Percentiles rank a stretch among this genome's conserved stretches.
Conservation (phyloP, 2,329 filamentous ascomycete species). For the Elsinoe ampelina region DNA sequence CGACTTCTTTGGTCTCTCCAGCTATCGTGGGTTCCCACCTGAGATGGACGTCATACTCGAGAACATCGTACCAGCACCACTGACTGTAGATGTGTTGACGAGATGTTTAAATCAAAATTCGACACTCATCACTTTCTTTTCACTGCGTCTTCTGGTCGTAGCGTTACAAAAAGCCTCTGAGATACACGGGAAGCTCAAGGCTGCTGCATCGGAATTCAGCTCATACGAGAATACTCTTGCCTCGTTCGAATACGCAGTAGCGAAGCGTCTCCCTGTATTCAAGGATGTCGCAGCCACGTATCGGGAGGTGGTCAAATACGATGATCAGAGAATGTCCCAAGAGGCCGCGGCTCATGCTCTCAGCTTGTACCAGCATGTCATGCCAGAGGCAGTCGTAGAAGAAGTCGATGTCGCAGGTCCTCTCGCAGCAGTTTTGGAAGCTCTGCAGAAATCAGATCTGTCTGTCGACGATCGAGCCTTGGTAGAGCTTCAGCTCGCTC, state of each 20-base stretch:
- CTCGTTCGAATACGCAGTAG: slow-evolving; percentile 48
- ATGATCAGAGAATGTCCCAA: slow-evolving; percentile 56
- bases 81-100: slow-evolving; percentile 69
- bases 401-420: slow-evolving; percentile 80
- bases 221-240: slow-evolving; percentile 63
- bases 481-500: slow-evolving; percentile 65
- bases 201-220: slow-evolving; percentile 35
- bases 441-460: slow-evolving; percentile 40
- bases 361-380: slow-evolving; percentile 72
- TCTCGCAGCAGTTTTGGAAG: slow-evolving; percentile 57
- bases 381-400: slow-evolving; percentile 68
- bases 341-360: slow-evolving; percentile 72
- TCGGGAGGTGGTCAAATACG: slow-evolving; percentile 56
- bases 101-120: slow-evolving; percentile 71
- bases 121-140: slow-evolving; percentile 75
- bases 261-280: slow-evolving; percentile 66
- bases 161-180: slow-evolving; percentile 67
- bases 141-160: slow-evolving; percentile 66
- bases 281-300: slow-evolving; percentile 72
- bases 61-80: slow-evolving; percentile 72
- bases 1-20: slow-evolving; percentile 56
- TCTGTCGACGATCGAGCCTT: slow-evolving; percentile 39
- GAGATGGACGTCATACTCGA: slow-evolving; percentile 72
- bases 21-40: slow-evolving; percentile 61
- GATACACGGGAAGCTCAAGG: slow-evolving; percentile 53